Base-by-base conservation (phyloP, 2,329 filamentous ascomycete species). In the Exserohilum rostratum region DNA sequence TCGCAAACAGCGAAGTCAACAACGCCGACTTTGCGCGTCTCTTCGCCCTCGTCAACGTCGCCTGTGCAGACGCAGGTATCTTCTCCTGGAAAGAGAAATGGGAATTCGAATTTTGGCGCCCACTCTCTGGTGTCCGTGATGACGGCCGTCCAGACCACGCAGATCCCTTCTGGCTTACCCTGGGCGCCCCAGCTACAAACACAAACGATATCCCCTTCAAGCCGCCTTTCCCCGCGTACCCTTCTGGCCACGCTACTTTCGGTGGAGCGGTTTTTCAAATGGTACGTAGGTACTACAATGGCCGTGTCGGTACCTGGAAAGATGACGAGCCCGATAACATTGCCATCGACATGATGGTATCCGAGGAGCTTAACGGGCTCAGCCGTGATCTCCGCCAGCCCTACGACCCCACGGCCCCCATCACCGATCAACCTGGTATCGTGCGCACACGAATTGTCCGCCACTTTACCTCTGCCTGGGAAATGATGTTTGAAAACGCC, bases 61-160 rank as follows among this genome's bases (percentile, higher is more conserved):
- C 68, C 5, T 45, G 61, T 45, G 62, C 62, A 6, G 68, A 70
- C 31, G 68, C 68, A 2, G 67, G 68, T 18, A 64, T 70, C 48
- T 69, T 68, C 40, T 60, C 64, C 22, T 70, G 68, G 68, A 66
- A 60, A 11, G 66, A 64, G 35, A 70, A 70, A 35, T 70, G 67
- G 60, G 56, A 55, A 37, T 71, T 64, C 44, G 65, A 70, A 39
- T 69, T 67, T 47, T 70, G 68, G 68, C 67, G 68, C 17, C 68
- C 68, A 1, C 49, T 71, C 0, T 64, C 63, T 9, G 68, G 68
- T 22, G 61, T 70, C 12, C 64, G 68, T 13, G 43, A 64, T 22
- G 68, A 68, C 15, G 30, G 35, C 1, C 55, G 57, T 13, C 46
- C 47, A 30, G 49, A 53, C 22, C 49, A 54, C 9, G 50, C 38